Conservation (phyloP, 2,329 filamentous ascomycete species). For the Stagonosporopsis vannaccii region DNA sequence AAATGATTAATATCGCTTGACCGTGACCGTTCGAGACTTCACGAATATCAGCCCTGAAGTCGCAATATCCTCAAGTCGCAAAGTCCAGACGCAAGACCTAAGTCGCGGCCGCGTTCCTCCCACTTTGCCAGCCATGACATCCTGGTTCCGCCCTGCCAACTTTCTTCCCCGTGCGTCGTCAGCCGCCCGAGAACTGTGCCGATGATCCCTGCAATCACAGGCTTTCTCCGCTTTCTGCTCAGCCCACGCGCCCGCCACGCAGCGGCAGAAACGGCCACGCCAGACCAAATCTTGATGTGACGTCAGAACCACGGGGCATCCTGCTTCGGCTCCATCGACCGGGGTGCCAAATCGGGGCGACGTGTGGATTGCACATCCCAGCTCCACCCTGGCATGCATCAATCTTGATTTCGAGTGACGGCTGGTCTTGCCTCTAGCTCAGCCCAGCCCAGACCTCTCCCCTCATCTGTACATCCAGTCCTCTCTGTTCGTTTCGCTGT, state of each 20-base stretch:
- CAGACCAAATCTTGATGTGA: constrained; percentile 21
- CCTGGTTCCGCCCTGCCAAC: constrained; percentile 29
- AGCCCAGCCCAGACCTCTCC: constrained; percentile 15
- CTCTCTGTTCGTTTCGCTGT: constrained; percentile 11
- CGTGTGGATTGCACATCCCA: constrained; percentile 26
- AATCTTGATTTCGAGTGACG: constrained; percentile 49
- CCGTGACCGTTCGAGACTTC: too few relatives aligned
- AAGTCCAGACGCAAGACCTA: background rate
- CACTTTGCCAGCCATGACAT: constrained; percentile 2
- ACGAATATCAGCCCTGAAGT: too few relatives aligned
- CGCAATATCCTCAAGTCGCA: too few relatives aligned
- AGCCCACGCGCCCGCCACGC: constrained; percentile 14
- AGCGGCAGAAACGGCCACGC: constrained; percentile 20
- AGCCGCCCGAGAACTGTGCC: constrained; percentile 19
- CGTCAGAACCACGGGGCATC: constrained; percentile 29
- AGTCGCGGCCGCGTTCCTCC: constrained; percentile 11
- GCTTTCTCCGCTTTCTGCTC: constrained; percentile 7
- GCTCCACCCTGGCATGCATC: constrained; percentile 31
- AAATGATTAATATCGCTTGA: background rate
- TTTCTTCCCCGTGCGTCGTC: constrained; percentile 27
- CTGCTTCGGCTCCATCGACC: constrained; percentile 11
- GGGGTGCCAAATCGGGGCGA: constrained; percentile 18
- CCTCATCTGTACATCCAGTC: constrained; percentile 18
- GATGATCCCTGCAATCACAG: constrained; percentile 10
- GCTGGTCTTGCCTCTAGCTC: constrained; percentile 22